A percentile compares a stretch with the other conserved stretches of the same genome.
Conservation (phyloP, 345 rosid species). For the Citropsis articulata region DNA sequence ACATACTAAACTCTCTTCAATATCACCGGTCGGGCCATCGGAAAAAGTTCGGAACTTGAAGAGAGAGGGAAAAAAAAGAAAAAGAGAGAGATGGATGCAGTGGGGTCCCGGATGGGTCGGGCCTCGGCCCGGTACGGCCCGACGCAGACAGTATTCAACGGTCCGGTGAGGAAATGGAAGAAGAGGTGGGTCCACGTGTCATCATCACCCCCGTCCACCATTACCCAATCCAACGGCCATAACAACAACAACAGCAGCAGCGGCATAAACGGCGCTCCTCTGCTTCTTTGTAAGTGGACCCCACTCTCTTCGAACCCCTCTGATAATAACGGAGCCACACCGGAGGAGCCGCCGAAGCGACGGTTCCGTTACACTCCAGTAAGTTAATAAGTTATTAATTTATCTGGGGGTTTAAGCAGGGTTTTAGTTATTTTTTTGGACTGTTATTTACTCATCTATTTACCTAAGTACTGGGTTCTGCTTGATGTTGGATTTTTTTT, state of each 20-base stretch:
- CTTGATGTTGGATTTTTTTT: not conserved
- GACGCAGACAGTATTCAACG: constrained; percentile 67
- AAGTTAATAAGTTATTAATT: constrained; percentile 8
- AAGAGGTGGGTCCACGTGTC: constrained; percentile 96
- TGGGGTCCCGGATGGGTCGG: constrained; percentile 83
- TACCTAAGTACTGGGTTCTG: no score
- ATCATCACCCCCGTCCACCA: constrained; percentile 28
- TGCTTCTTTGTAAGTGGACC: constrained; percentile 92
- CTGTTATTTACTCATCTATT: no score
- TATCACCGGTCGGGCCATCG: not conserved
- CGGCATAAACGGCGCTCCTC: constrained; percentile 37
- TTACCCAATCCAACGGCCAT: constrained; percentile 46
- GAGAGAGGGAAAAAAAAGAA: not conserved
- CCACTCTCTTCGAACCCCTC: constrained; percentile 52
- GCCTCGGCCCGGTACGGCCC: constrained; percentile 78
- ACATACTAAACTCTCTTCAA: not conserved
- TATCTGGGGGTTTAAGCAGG: constrained; percentile 7
- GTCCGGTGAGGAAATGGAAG: constrained; percentile 97
- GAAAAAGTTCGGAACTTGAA: not conserved
- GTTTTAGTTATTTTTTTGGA: not conserved
- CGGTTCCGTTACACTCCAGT: constrained; percentile 92
- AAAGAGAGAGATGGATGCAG: constrained; percentile 59
- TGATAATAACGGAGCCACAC: constrained; percentile 32
- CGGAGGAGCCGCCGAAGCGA: constrained; percentile 67
- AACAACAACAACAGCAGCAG: constrained; percentile 20